Percentiles rank a stretch among this genome's conserved stretches.
phyloP scores from a whole-genome alignment of 148 eudicot genomes.

The Vaccinium vitisidaea region DNA sequence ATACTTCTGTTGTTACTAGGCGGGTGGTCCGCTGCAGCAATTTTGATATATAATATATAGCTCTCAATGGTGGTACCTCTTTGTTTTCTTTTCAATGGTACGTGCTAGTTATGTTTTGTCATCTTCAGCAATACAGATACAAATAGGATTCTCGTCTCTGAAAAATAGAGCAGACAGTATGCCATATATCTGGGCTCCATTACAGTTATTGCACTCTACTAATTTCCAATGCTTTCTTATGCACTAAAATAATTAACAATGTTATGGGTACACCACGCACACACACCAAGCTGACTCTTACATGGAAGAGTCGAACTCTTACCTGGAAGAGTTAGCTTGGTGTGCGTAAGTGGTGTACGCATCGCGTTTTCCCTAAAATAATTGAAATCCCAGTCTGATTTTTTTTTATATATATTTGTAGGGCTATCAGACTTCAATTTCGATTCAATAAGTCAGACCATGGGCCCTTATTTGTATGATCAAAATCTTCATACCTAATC shows the following conservation, averaged over 20 bases:
- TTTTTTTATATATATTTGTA: background rate
- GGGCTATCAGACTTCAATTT: background rate
- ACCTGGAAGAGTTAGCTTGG: no score
- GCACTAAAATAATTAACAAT: background rate
- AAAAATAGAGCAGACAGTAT: no score
- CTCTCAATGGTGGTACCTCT: no score
- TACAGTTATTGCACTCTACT: background rate
- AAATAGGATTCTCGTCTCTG: background rate
- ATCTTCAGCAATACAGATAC: background rate
- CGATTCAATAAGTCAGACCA: background rate
- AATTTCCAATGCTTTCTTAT: background rate
- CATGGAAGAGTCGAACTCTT: no score
- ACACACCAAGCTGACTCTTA: no score
- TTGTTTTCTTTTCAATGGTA: no score
- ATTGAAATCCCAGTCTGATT: background rate
- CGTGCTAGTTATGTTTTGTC: background rate
- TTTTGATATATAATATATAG: no score
- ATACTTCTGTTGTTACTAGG: no score
- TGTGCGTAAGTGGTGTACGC: no score
- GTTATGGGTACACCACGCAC: no score
- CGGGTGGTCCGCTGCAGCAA: no score
- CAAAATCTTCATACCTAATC: background rate
- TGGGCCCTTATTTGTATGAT: background rate
- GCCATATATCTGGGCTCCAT: background rate
- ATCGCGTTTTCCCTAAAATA: background rate